phyloP scores from a whole-genome alignment of 768 basidiomycete species.

The Trichaptum fuscoviolaceum region DNA sequence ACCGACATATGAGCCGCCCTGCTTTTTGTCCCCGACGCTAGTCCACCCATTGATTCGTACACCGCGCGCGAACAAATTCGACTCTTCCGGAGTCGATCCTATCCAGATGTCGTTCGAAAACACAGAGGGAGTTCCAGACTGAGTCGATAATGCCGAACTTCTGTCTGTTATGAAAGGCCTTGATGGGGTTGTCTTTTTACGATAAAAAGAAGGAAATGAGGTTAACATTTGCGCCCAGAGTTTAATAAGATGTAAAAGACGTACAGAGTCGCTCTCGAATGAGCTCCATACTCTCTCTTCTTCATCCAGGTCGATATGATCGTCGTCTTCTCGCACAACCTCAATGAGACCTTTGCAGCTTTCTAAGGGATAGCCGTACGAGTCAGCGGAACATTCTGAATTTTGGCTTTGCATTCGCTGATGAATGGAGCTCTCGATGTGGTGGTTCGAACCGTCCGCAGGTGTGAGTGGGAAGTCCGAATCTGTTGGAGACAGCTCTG shows the following conservation, averaged over 20 bases:
- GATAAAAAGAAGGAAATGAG: not conserved
- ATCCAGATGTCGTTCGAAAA: constrained; percentile 70
- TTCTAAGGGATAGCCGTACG: not conserved
- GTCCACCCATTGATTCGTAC: constrained; percentile 69
- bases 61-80: constrained; percentile 54
- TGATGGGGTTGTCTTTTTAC: not conserved
- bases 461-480: not conserved
- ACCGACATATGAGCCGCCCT: constrained; percentile 65
- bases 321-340: not conserved
- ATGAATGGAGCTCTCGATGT: not conserved
- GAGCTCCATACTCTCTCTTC: not conserved
- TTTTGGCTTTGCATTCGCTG: not conserved
- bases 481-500: not conserved
- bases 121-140: constrained; percentile 43
- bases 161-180: constrained; percentile 8
- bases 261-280: not conserved
- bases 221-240: not conserved
- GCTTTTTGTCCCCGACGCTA: constrained; percentile 55
- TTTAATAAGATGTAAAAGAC: not conserved
- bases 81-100: constrained; percentile 52
- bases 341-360: not conserved
- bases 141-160: constrained; percentile 21
- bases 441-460: not conserved
- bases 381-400: not conserved
- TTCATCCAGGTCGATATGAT: not conserved